phyloP scores from a whole-genome alignment of 1,284 basidiomycete species.

The Hemileia vastatrix region DNA sequence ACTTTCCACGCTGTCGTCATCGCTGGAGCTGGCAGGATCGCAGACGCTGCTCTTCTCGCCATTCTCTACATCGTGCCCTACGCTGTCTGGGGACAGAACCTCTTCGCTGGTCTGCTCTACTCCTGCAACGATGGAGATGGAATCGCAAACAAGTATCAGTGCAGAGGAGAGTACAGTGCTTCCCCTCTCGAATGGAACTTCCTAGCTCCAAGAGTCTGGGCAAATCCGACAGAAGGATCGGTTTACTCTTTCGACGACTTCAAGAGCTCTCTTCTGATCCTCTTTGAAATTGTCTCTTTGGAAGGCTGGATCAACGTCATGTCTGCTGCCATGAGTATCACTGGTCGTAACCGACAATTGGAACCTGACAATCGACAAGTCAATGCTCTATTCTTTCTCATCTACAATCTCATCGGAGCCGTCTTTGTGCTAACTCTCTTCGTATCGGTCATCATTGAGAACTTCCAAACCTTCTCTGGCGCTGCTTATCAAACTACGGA shows the following conservation, averaged over 20 bases:
- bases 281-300: slow-evolving; percentile 92
- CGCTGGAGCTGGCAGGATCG: slow-evolving; percentile 70
- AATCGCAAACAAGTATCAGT: slow-evolving; percentile 56
- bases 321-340: slow-evolving; percentile 68
- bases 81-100: slow-evolving; percentile 90
- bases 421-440: slow-evolving; percentile 54
- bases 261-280: slow-evolving; percentile 69
- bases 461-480: slow-evolving; percentile 80
- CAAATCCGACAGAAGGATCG: slow-evolving; percentile 70
- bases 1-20: slow-evolving; percentile 85
- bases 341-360: slow-evolving; percentile 61
- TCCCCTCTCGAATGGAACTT: slow-evolving; percentile 53
- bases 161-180: slow-evolving; percentile 61
- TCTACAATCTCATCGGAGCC: slow-evolving; percentile 84
- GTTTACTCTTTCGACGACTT: slow-evolving; percentile 88
- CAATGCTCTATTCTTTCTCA: slow-evolving; percentile 83
- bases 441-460: slow-evolving; percentile 81
- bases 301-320: slow-evolving; percentile 93
- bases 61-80: slow-evolving; percentile 89
- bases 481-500: slow-evolving; percentile 69
- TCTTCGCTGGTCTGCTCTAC: slow-evolving; percentile 78
- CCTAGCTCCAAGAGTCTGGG: slow-evolving; percentile 74
- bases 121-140: slow-evolving; percentile 69
- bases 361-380: slow-evolving; percentile 59
- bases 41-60: slow-evolving; percentile 82